A percentile compares a stretch with the other conserved stretches of the same genome.
These are phyloP conservation scores for Ruellia speciosa DNA, from an alignment of 305 asterid genomes.

Conservation along the genomic window DNA sequence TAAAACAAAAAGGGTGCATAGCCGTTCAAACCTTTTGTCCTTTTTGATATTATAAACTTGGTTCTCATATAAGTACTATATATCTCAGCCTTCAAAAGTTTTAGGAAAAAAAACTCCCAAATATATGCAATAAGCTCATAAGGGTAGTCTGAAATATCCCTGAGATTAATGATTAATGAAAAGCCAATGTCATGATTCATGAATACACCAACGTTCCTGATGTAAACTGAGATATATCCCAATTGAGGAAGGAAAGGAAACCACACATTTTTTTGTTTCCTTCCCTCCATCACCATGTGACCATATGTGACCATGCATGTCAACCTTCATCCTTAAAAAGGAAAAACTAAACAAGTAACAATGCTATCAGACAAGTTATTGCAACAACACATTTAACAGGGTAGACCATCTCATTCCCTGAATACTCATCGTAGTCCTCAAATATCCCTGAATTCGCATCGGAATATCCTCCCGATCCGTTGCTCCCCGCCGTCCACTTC, in stretches of 20 bases:
- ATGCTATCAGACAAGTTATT: constrained; percentile 18
- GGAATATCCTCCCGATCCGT: constrained; percentile 30
- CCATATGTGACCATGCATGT: too few relatives aligned
- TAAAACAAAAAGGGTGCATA: too few relatives aligned
- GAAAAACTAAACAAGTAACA: constrained; percentile 11
- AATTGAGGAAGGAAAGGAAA: constrained; percentile 8
- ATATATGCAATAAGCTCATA: neutral
- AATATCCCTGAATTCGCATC: constrained; percentile 41
- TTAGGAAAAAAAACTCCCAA: neutral
- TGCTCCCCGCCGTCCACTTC: constrained; percentile 51
- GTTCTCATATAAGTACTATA: too few relatives aligned
- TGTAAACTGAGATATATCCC: constrained; percentile 19
- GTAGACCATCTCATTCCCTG: constrained; percentile 26
- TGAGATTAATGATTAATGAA: constrained; percentile 1
- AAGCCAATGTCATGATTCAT: constrained; percentile 18
- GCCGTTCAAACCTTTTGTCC: too few relatives aligned
- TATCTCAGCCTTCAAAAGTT: too few relatives aligned
- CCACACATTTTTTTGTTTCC: constrained; percentile 21
- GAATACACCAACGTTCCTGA: constrained; percentile 22
- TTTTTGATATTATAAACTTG: too few relatives aligned
- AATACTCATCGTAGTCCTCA: constrained; percentile 52
- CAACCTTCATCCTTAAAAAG: constrained; percentile 23
- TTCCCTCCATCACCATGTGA: too few relatives aligned
- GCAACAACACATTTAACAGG: constrained; percentile 18
- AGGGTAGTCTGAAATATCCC: too few relatives aligned